A percentile compares a stretch with the other conserved stretches of the same genome.
Evolutionary conservation across 139 green algal genomes (phyloP).

Genomic region (Diplosphaera chodatii): DNA sequence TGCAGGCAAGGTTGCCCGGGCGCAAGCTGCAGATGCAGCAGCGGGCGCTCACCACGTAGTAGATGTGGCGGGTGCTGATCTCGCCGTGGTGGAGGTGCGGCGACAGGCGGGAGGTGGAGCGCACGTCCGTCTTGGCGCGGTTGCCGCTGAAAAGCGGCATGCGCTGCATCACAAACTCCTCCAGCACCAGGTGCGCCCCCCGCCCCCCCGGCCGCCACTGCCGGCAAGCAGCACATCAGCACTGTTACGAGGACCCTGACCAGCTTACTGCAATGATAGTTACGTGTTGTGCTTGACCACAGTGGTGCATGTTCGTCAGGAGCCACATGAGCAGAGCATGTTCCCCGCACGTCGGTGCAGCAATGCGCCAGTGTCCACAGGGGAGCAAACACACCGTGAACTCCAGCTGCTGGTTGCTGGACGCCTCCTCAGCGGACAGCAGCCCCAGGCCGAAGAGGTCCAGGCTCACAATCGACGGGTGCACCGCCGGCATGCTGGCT

Average conservation of each 20-base stretch:
- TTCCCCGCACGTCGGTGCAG: no score
- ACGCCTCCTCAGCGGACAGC: conserved; percentile 64
- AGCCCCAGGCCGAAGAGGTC: conserved; percentile 56
- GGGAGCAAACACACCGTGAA: conserved; percentile 38
- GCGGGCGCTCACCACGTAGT: conserved; percentile 41
- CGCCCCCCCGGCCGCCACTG: conserved; percentile 69
- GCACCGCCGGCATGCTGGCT: conserved; percentile 31
- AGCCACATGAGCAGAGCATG: no score
- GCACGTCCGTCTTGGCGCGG: conserved; percentile 68
- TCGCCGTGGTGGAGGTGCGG: conserved; percentile 90
- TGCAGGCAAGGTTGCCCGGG: no score
- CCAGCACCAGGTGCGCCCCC: conserved; percentile 51
- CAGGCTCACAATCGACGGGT: conserved; percentile 11
- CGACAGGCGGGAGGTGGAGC: conserved; percentile 75
- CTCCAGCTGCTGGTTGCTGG: conserved; percentile 62
- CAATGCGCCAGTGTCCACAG: no score
- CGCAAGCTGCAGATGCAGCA: no score
- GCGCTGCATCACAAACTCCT: conserved; percentile 56
- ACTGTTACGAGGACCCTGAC: no score
- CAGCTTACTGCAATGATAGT: no score
- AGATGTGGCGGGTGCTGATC: conserved; percentile 69
- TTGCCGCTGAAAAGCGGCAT: conserved; percentile 64
- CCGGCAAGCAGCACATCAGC: no score
- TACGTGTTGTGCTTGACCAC: no score
- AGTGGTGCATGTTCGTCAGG: no score